Conservation (phyloP, 305 asterid genomes). For the Fraxinus floribunda region DNA sequence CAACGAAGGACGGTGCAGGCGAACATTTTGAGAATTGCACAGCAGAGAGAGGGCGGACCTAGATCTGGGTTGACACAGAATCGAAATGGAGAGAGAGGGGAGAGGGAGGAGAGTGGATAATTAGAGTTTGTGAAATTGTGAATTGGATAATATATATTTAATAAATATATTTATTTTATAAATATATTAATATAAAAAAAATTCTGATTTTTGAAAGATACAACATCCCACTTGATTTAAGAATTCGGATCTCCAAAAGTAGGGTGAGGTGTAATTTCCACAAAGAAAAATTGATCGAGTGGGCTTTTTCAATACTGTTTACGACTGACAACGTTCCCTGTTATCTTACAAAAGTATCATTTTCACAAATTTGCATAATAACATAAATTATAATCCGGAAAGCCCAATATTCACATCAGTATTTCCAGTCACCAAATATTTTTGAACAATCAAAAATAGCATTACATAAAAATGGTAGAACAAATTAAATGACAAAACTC, state of each 20-base stretch:
- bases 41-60: conserved; percentile 38
- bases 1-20: conserved; percentile 38
- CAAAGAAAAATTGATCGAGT: neutral
- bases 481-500: neutral
- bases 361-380: neutral
- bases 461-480: neutral
- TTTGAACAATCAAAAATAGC: neutral
- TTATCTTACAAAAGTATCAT: neutral
- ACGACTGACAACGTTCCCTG: neutral
- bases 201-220: no score
- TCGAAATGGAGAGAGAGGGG: no score
- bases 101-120: no score
- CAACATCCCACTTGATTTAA: no score
- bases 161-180: no score
- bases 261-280: no score
- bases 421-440: neutral
- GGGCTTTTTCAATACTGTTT: neutral
- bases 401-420: neutral
- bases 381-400: neutral
- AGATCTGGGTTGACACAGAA: conserved; percentile 6
- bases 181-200: no score
- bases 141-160: no score
- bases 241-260: no score
- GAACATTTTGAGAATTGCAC: conserved; percentile 40
- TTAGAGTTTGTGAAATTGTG: no score